Conservation (phyloP, 768 basidiomycete genomes). For the Lentinus tigrinus region DNA sequence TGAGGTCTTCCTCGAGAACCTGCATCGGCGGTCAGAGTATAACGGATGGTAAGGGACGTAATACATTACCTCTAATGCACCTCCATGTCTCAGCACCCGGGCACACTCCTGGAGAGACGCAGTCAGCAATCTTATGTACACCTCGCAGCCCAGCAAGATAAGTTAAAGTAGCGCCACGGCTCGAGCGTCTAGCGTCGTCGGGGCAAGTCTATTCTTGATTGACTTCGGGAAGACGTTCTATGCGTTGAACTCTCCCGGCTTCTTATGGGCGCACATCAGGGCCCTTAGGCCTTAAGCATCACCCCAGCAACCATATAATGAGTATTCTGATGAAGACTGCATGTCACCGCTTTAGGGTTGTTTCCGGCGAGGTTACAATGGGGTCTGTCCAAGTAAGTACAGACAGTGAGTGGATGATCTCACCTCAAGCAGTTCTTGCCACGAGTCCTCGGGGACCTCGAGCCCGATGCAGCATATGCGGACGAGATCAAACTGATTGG, state of each 20-base stretch:
- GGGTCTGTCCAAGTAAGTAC: neutral
- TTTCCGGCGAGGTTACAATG: neutral
- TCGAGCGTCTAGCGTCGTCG: too few species aligned
- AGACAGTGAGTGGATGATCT: neutral
- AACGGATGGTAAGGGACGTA: neutral
- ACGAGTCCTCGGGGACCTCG: conserved; percentile 74
- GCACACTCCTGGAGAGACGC: conserved; percentile 47
- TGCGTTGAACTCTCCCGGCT: neutral
- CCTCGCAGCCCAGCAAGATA: too few species aligned
- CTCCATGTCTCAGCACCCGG: conserved; percentile 63
- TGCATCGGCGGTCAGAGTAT: conserved; percentile 23
- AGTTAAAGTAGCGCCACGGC: too few species aligned
- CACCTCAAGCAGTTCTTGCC: conserved; percentile 68
- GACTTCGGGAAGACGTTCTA: neutral
- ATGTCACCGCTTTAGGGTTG: too few species aligned
- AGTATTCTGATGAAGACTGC: too few species aligned
- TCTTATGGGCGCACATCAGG: too few species aligned
- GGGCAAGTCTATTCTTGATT: too few species aligned
- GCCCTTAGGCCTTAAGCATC: too few species aligned
- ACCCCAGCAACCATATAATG: neutral
- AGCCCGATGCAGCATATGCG: conserved; percentile 63
- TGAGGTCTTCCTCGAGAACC: conserved; percentile 73
- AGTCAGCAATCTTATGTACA: conserved; percentile 9
- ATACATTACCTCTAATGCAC: conserved; percentile 55
- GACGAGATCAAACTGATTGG: conserved; percentile 62